A percentile compares a stretch with the other conserved stretches of the same genome.
phyloP scores from a whole-genome alignment of 2,329 filamentous ascomycete genomes.

The Fusarium subtropicale region DNA sequence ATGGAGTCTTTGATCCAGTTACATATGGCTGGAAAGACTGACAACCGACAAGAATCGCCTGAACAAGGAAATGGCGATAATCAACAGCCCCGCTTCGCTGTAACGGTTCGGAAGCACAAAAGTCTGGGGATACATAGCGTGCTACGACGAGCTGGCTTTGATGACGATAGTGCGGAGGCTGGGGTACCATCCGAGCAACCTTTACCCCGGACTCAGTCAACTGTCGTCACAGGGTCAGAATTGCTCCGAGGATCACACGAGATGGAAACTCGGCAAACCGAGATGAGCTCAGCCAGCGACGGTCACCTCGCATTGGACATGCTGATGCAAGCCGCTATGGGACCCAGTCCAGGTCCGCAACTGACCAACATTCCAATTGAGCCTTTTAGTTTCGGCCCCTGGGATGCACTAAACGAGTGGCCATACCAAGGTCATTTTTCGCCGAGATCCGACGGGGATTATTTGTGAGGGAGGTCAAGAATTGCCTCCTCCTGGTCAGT shows the following conservation, averaged over 20 bases:
- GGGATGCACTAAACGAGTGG: not conserved
- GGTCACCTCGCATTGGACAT: not conserved
- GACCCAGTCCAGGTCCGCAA: not conserved
- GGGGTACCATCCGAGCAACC: not conserved
- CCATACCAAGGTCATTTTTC: not conserved
- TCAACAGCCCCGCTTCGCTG: not conserved
- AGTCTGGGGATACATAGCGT: not conserved
- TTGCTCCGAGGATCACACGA: not conserved
- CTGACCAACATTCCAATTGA: not conserved
- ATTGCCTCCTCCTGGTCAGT: not conserved
- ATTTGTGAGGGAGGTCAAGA: not conserved
- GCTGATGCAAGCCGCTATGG: not conserved
- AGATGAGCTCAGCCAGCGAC: not conserved
- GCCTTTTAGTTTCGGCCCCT: not conserved
- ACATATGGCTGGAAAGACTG: not conserved
- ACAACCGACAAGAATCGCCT: not conserved
- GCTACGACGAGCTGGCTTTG: not conserved
- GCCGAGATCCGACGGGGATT: not conserved
- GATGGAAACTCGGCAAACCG: not conserved
- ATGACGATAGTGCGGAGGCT: not conserved
- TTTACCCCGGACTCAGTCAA: not conserved
- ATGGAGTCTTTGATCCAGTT: not conserved
- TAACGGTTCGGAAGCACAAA: not conserved
- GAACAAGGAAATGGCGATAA: not conserved
- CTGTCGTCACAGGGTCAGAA: not conserved